These are phyloP conservation scores for Carallia pectinifolia DNA, from an alignment of 345 rosid species.

Conservation along the genomic window DNA sequence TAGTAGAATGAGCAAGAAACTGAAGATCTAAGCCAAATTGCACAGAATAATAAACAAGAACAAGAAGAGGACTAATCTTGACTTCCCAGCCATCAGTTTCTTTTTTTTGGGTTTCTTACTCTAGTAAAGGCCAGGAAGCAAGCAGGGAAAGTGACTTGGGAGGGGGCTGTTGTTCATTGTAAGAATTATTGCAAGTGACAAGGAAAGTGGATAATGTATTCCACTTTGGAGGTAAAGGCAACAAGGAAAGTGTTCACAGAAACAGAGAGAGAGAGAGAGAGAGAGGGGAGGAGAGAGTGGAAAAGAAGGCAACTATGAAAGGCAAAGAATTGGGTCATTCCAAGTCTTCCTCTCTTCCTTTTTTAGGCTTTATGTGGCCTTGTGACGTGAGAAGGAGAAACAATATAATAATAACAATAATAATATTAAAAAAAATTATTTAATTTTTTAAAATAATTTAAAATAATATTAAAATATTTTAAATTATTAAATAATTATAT, in stretches of 20 bases:
- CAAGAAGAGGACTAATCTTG: conserved; percentile 11
- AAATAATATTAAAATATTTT: too few species aligned
- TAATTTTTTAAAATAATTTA: too few species aligned
- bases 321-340: conserved; percentile 13
- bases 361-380: conserved; percentile 34
- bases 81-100: conserved; percentile 21
- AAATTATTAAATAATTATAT: too few species aligned
- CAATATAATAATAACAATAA: background rate
- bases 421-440: background rate
- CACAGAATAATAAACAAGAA: background rate
- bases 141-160: background rate
- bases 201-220: conserved; percentile 33
- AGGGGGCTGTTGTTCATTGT: background rate
- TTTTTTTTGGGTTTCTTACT: background rate
- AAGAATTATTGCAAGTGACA: conserved; percentile 21
- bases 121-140: background rate
- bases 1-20: conserved; percentile 10
- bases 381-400: conserved; percentile 11
- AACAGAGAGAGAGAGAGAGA: background rate
- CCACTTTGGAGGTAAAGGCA: conserved; percentile 15
- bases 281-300: conserved; percentile 6
- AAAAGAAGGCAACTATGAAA: conserved; percentile 31
- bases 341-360: conserved; percentile 30
- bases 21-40: conserved; percentile 10
- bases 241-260: too few species aligned